Evolutionary conservation across 2,329 filamentous ascomycete genomes (phyloP).

Genomic region (Exophiala dermatitidis): DNA sequence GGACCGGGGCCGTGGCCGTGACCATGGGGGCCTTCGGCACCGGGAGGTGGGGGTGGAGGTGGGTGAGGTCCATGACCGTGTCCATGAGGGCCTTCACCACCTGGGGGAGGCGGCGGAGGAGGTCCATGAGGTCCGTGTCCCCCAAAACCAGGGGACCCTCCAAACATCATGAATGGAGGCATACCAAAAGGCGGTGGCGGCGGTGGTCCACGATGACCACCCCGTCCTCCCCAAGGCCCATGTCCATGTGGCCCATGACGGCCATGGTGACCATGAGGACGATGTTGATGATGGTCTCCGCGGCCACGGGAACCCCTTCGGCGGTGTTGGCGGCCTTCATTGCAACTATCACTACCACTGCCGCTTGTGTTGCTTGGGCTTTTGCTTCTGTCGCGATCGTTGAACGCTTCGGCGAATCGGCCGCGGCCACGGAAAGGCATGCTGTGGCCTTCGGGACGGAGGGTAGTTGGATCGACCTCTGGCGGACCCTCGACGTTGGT

Average conservation of each 20-base stretch:
- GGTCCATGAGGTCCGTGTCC: slow-evolving; percentile 4
- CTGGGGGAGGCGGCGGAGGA: neutral
- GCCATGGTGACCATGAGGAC: neutral
- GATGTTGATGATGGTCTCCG: slow-evolving; percentile 1
- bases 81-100: slow-evolving; percentile 1
- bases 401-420: slow-evolving; percentile 21
- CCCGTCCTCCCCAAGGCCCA: slow-evolving; percentile 6
- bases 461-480: slow-evolving; percentile 24
- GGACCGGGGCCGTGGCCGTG: neutral
- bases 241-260: neutral
- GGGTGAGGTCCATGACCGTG: neutral
- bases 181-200: slow-evolving; percentile 5
- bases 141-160: neutral
- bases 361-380: neutral
- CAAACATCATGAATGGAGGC: slow-evolving; percentile 16
- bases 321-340: slow-evolving; percentile 2
- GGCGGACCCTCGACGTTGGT: slow-evolving; percentile 22
- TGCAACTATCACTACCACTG: neutral
- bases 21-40: slow-evolving; percentile 4
- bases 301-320: slow-evolving; percentile 14
- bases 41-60: slow-evolving; percentile 2
- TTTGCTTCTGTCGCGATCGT: slow-evolving; percentile 3
- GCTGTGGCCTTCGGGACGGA: slow-evolving; percentile 11
- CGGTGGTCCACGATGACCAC: slow-evolving; percentile 3
- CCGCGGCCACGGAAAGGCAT: slow-evolving; percentile 24